These are phyloP conservation scores for Alliaria petiolata DNA, from an alignment of 345 rosid genomes.

Conservation along the genomic window DNA sequence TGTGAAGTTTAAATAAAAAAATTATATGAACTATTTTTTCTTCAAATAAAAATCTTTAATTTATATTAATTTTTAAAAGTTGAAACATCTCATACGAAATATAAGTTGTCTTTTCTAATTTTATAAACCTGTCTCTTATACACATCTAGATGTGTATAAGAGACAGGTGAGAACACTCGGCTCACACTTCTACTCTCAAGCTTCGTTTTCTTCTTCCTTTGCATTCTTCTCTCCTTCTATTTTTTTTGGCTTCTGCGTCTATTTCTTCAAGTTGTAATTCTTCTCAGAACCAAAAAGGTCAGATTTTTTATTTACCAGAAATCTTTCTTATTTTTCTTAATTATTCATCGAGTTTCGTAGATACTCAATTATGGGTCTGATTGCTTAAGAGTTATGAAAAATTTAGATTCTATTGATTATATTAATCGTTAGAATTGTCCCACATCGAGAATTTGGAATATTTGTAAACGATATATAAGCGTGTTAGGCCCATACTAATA, in stretches of 20 bases:
- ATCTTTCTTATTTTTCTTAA: not conserved
- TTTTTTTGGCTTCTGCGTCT: not conserved
- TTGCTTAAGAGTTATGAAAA: not conserved
- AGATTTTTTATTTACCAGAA: not conserved
- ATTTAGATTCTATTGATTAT: not conserved
- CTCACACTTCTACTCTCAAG: slow-evolving; percentile 13
- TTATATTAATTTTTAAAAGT: no score
- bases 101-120: no score
- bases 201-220: slow-evolving; percentile 10
- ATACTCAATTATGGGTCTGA: not conserved
- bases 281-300: slow-evolving; percentile 15
- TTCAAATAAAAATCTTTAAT: no score
- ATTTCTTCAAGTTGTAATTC: not conserved
- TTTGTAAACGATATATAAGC: no score
- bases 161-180: slow-evolving; percentile 9
- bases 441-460: no score
- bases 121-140: no score
- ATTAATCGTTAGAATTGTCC: no score
- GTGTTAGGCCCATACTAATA: no score
- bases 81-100: no score
- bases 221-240: not conserved
- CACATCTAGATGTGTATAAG: no score
- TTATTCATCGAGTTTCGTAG: not conserved
- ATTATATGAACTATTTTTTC: no score
- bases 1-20: no score